phyloP scores from a whole-genome alignment of 768 basidiomycete species.

The Coprinopsis sp. region DNA sequence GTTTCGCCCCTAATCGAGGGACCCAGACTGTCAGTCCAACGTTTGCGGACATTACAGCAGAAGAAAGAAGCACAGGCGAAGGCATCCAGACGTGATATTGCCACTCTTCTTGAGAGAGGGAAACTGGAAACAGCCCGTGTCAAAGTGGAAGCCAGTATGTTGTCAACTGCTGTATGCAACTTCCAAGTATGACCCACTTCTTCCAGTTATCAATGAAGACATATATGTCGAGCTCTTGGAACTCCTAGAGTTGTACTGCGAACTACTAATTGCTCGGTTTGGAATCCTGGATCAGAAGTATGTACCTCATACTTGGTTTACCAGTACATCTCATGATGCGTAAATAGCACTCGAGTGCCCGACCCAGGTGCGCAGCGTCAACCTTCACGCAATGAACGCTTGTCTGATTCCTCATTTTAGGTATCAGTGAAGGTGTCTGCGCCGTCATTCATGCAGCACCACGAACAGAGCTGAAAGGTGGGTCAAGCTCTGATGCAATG shows the following conservation, averaged over 20 bases:
- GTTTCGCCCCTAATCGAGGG: background rate
- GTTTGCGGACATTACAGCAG: conserved; percentile 80
- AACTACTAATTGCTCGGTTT: conserved; percentile 89
- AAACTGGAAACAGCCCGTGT: conserved; percentile 83
- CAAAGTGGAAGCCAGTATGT: conserved; percentile 78
- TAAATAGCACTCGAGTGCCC: conserved; percentile 66
- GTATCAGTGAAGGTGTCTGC: conserved; percentile 73
- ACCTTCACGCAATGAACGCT: background rate
- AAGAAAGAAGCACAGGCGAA: conserved; percentile 86
- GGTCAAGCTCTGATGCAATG: conserved; percentile 4
- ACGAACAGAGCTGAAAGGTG: conserved; percentile 86
- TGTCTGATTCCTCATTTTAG: conserved; percentile 10
- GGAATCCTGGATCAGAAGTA: conserved; percentile 87
- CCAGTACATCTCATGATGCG: conserved; percentile 9
- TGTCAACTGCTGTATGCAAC: conserved; percentile 15
- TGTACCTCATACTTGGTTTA: conserved; percentile 21
- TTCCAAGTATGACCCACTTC: conserved; percentile 4
- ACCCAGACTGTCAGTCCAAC: conserved; percentile 75
- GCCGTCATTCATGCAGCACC: conserved; percentile 89
- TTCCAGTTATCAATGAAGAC: conserved; percentile 76
- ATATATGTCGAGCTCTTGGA: conserved; percentile 85
- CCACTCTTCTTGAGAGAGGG: conserved; percentile 68
- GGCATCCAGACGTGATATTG: conserved; percentile 72
- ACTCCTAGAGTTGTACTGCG: conserved; percentile 89
- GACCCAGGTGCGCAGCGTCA: conserved; percentile 57